Base-by-base conservation (phyloP, 345 rosid genomes). In the Linum usitatissimum region DNA sequence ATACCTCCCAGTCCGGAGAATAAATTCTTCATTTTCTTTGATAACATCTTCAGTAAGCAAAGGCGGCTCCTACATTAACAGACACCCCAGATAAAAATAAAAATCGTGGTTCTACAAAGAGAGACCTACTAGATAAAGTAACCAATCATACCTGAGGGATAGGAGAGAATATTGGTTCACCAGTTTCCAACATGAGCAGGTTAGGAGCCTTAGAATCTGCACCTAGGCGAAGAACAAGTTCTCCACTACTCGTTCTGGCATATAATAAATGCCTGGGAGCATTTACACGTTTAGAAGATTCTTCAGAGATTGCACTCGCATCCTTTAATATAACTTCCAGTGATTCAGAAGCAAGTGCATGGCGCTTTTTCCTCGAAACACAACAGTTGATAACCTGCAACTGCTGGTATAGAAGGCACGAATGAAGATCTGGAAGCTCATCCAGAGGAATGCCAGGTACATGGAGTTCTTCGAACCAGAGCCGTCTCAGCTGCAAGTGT, bases 1-100 rank as follows among this genome's bases (percentile, higher is more conserved):
- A 64, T 55, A 93, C 99, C 99, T 93, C 75, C 99, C 91, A 55
- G 99, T 93, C 58, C 96, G 88, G 68, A 93, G 91, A 63, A 93
- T 84, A 14, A 93, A 78, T 71, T 93, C 99, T 76, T 93, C 99
- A 66, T 87, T 90, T 84, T 93, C 99, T 79, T 67, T 84, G 28
- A 90, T 90, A 74, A 90, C 86, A 78, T 93, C 99, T 76, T 93
- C 99, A 0, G 99, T 85, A 68, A 93, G 90, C 74, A 93, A 73
- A 34, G 97, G 96, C 59, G 84, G 89, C 76, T 93, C 99, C 99
- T 93, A 73, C 66, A 71, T n/a, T 49, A 34, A 66, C 65, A 63
- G n/a, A 72, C 61, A 66, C 60, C 51, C 48, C 51, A 9, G 51
- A 48, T 42, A 49, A 6, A 45, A 59, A 58, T 15, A 71, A 68